phyloP scores from a whole-genome alignment of 2,329 filamentous ascomycete species.

The Colletotrichum australisinense region DNA sequence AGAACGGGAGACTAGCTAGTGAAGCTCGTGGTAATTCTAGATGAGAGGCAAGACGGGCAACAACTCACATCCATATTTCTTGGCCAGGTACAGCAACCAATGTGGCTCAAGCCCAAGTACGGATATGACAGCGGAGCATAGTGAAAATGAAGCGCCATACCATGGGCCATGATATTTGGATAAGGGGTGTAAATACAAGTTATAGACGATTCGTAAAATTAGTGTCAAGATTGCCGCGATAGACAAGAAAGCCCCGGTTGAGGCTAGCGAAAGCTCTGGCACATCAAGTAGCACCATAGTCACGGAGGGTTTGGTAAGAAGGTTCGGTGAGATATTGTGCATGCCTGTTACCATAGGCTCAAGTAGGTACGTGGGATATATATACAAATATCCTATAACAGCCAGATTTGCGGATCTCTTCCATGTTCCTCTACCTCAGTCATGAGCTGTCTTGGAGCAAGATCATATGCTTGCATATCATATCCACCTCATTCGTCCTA shows the following conservation, averaged over 20 bases:
- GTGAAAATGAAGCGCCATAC: slow-evolving; percentile 18
- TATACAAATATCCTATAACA: neutral
- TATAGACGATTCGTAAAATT: slow-evolving; percentile 14
- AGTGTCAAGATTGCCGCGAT: neutral
- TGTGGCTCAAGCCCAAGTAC: neutral
- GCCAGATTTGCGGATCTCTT: neutral
- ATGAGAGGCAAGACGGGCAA: neutral
- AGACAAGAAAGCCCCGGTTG: neutral
- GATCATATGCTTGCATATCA: neutral
- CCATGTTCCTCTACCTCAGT: neutral
- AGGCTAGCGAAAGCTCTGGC: neutral
- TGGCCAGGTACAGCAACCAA: slow-evolving; percentile 17
- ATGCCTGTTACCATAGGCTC: neutral
- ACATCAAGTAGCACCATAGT: neutral
- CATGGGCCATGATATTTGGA: slow-evolving; percentile 17
- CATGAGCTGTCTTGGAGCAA: neutral
- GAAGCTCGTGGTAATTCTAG: too few species aligned
- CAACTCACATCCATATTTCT: slow-evolving; percentile 13
- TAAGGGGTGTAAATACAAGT: slow-evolving; percentile 15
- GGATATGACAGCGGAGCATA: slow-evolving; percentile 2
- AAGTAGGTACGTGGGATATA: neutral
- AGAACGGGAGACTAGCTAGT: neutral
- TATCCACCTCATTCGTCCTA: neutral
- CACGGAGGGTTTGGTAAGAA: neutral
- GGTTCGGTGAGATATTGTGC: neutral